phyloP scores from a whole-genome alignment of 805 yeast genomes.

The Metschnikowia shivogae region DNA sequence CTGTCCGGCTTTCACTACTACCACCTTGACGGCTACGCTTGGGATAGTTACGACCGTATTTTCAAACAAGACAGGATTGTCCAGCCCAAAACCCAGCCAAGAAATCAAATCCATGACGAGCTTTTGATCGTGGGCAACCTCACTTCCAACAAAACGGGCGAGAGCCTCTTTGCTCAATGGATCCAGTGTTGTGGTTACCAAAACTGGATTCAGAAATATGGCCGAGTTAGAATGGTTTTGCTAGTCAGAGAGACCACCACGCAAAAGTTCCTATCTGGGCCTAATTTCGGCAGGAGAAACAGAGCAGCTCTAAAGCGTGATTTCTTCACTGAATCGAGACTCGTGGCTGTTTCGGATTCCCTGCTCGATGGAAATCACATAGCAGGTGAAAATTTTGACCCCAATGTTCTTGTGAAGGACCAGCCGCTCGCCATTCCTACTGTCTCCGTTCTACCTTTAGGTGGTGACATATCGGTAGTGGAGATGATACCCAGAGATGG shows the following conservation, averaged over 20 bases:
- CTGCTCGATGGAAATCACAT: conserved; percentile 7
- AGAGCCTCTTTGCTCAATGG: conserved; percentile 72
- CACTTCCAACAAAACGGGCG: conserved; percentile 50
- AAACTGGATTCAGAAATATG: conserved; percentile 70
- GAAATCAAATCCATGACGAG: conserved; percentile 46
- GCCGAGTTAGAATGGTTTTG: conserved; percentile 70
- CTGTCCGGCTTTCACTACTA: conserved; percentile 31
- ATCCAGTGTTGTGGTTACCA: conserved; percentile 59
- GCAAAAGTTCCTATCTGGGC: conserved; percentile 55
- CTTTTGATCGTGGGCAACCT: conserved; percentile 59
- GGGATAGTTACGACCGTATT: conserved; percentile 57
- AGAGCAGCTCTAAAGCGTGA: conserved; percentile 64
- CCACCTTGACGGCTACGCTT: conserved; percentile 55
- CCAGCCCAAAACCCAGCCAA: conserved; percentile 20
- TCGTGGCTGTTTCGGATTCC: conserved; percentile 46
- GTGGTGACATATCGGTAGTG: conserved; percentile 47
- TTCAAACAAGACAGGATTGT: conserved; percentile 44
- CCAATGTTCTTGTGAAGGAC: conserved; percentile 32
- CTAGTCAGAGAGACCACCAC: conserved; percentile 59
- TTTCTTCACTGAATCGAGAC: conserved; percentile 52
- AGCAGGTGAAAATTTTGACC: conserved; percentile 33
- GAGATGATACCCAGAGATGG: conserved; percentile 46
- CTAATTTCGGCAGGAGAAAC: conserved; percentile 49
- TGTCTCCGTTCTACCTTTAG: conserved; percentile 25
- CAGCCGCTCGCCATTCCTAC: conserved; percentile 33